These are phyloP conservation scores for Stygiomarasmius scandens DNA, from an alignment of 1,284 basidiomycete species.

Conservation along the genomic window DNA sequence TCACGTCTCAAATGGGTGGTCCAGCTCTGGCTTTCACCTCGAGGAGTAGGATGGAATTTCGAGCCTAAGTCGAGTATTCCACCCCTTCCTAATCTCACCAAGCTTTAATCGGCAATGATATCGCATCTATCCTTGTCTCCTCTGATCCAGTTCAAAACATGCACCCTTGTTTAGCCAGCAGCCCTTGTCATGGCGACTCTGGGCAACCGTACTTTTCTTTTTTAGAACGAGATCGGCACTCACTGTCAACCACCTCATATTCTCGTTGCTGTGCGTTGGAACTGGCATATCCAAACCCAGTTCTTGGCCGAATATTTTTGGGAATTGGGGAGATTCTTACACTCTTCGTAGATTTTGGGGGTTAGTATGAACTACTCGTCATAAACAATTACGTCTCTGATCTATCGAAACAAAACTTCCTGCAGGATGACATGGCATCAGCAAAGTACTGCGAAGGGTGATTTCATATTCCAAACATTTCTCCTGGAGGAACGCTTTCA, in stretches of 20 bases:
- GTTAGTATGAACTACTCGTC: background rate
- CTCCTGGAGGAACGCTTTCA: background rate
- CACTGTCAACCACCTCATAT: background rate
- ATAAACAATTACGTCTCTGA: background rate
- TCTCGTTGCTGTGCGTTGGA: background rate
- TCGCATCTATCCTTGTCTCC: slow-evolving; percentile 1
- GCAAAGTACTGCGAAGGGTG: slow-evolving; percentile 1
- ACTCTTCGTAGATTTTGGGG: slow-evolving; percentile 4
- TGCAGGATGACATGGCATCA: slow-evolving; percentile 5
- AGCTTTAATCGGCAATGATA: background rate
- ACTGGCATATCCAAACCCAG: background rate
- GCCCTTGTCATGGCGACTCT: background rate
- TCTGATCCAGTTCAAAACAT: background rate
- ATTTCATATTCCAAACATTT: background rate
- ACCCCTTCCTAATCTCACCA: background rate
- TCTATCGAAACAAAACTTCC: background rate
- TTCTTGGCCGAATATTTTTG: slow-evolving; percentile 1
- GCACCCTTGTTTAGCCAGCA: background rate
- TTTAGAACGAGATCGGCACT: background rate
- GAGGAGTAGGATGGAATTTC: slow-evolving; percentile 2
- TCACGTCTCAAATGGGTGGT: background rate
- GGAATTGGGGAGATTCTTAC: background rate
- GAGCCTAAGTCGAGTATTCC: background rate
- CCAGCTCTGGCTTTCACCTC: background rate
- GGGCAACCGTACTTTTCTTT: slow-evolving; percentile 2